Evolutionary conservation across 805 yeast genomes (phyloP).

Genomic region (Yamadazyma tumulicola): DNA sequence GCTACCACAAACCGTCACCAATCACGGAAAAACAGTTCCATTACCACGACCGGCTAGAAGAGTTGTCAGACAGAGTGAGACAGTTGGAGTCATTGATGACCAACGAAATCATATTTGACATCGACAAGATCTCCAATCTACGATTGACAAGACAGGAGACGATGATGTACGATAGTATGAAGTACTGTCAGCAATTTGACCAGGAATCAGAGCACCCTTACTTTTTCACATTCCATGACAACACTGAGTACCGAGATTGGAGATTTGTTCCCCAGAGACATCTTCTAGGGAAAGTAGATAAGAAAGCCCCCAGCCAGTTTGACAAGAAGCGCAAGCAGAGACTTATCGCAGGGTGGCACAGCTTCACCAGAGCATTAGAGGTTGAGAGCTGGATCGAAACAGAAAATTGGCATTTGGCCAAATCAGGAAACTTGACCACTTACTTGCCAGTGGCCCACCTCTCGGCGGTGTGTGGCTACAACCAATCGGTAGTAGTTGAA

Average conservation of each 20-base stretch:
- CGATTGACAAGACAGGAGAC: slow-evolving; percentile 17
- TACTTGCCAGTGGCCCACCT: slow-evolving; percentile 23
- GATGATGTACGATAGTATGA: slow-evolving; percentile 22
- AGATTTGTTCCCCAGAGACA: too few relatives aligned
- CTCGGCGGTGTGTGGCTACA: too few relatives aligned
- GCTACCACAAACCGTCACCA: too few relatives aligned
- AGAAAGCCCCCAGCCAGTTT: too few relatives aligned
- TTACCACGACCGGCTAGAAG: too few relatives aligned
- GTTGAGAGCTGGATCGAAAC: slow-evolving; percentile 27
- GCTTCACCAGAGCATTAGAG: slow-evolving; percentile 21
- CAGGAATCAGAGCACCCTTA: slow-evolving; percentile 27
- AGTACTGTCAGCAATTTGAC: slow-evolving; percentile 14
- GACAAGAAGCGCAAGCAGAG: too few relatives aligned
- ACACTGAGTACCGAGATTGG: slow-evolving; percentile 25
- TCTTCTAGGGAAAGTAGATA: too few relatives aligned
- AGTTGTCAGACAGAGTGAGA: too few relatives aligned
- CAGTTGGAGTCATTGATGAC: slow-evolving; percentile 13
- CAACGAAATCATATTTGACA: slow-evolving; percentile 18
- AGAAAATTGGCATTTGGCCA: not conserved
- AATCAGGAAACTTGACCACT: not conserved
- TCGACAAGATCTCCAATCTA: slow-evolving; percentile 6
- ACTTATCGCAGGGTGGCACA: slow-evolving; percentile 24
- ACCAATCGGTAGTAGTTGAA: slow-evolving; percentile 28
- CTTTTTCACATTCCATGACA: slow-evolving; percentile 38
- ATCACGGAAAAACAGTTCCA: too few relatives aligned